These are phyloP conservation scores for Limonium bicolor DNA, from an alignment of 148 eudicot genomes.

Conservation along the genomic window DNA sequence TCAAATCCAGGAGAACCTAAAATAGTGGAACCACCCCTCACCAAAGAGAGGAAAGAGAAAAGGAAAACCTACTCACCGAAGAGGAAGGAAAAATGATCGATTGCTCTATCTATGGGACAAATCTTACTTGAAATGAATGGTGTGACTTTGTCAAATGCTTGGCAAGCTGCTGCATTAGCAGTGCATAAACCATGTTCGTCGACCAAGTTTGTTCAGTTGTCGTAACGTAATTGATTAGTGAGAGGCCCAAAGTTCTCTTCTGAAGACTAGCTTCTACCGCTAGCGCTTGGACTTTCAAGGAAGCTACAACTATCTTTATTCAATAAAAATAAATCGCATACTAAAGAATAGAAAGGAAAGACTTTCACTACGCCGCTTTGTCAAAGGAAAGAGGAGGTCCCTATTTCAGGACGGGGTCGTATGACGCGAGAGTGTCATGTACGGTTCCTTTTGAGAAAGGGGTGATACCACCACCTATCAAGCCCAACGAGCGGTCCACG, in stretches of 20 bases:
- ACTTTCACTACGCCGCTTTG: too few relatives aligned
- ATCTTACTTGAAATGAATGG: too few relatives aligned
- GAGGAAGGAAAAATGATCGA: too few relatives aligned
- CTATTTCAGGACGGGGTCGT: not conserved
- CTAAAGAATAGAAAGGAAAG: not conserved
- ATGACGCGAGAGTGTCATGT: not conserved
- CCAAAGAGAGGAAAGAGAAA: too few relatives aligned
- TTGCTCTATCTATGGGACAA: too few relatives aligned
- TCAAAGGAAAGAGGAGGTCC: too few relatives aligned
- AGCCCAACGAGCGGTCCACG: constrained; percentile 1
- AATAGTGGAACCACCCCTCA: too few relatives aligned
- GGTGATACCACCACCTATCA: constrained; percentile 2
- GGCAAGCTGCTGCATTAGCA: constrained; percentile 1
- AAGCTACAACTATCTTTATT: not conserved
- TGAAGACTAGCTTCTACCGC: not conserved
- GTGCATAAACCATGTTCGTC: constrained; percentile 6
- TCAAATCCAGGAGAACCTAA: too few relatives aligned
- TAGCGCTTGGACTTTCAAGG: not conserved
- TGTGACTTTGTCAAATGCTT: constrained; percentile 5
- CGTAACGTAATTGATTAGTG: not conserved
- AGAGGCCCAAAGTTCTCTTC: not conserved
- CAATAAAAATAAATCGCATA: not conserved
- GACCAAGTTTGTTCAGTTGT: too few relatives aligned
- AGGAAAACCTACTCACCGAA: too few relatives aligned
- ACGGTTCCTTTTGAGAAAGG: constrained; percentile 2